Evolutionary conservation across 1,139 yeast species (phyloP).

Genomic region (Saccharomyces pastorianus): DNA sequence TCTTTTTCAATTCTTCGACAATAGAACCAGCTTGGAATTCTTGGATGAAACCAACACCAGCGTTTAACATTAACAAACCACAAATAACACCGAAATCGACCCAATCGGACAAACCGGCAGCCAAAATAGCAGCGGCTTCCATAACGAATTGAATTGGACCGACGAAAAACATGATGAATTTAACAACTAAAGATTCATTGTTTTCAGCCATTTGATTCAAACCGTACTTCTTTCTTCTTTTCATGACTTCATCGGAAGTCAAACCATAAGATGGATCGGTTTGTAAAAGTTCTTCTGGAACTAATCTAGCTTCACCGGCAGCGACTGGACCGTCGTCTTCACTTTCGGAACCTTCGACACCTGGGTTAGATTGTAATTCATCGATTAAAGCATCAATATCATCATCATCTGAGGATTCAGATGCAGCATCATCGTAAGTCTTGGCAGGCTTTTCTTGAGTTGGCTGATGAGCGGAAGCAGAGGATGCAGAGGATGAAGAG

Average conservation of each 20-base stretch:
- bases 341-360: slow-evolving; percentile 48
- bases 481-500: neutral
- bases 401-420: slow-evolving; percentile 57
- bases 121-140: slow-evolving; percentile 96
- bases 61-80: slow-evolving; percentile 78
- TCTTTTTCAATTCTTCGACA: slow-evolving; percentile 87
- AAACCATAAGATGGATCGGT: slow-evolving; percentile 79
- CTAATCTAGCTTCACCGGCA: slow-evolving; percentile 43
- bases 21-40: slow-evolving; percentile 95
- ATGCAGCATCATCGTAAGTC: slow-evolving; percentile 20
- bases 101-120: slow-evolving; percentile 97
- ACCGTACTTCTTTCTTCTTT: slow-evolving; percentile 89
- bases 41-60: slow-evolving; percentile 90
- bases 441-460: slow-evolving; percentile 1
- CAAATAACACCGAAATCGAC: slow-evolving; percentile 96
- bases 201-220: slow-evolving; percentile 91
- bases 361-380: slow-evolving; percentile 77
- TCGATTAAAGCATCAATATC: slow-evolving; percentile 81
- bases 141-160: slow-evolving; percentile 98
- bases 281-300: slow-evolving; percentile 80
- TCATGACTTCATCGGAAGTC: slow-evolving; percentile 65
- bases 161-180: slow-evolving; percentile 83
- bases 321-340: slow-evolving; percentile 36
- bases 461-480: neutral
- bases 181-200: slow-evolving; percentile 68